These are phyloP conservation scores for Phylloporus sp. DNA, from an alignment of 768 basidiomycete species.

Conservation along the genomic window DNA sequence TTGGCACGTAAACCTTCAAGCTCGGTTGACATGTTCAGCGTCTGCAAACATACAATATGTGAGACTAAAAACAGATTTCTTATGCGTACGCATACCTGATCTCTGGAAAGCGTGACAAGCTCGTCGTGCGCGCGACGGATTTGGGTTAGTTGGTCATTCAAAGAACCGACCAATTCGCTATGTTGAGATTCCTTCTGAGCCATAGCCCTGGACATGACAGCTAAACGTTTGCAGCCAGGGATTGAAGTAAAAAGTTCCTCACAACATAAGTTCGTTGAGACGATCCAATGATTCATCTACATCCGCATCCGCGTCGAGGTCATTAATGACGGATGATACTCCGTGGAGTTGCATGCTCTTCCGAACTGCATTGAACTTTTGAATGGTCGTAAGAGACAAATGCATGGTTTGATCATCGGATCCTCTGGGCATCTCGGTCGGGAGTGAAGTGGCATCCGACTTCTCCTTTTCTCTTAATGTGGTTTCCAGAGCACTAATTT, in stretches of 20 bases:
- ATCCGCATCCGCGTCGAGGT: slow-evolving; percentile 33
- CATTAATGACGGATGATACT: slow-evolving; percentile 30
- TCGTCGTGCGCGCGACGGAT: slow-evolving; percentile 80
- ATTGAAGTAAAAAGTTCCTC: slow-evolving; percentile 28
- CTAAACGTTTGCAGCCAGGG: slow-evolving; percentile 7
- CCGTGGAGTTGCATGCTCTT: slow-evolving; percentile 53
- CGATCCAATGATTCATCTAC: slow-evolving; percentile 70
- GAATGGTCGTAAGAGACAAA: slow-evolving; percentile 66
- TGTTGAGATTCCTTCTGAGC: slow-evolving; percentile 94
- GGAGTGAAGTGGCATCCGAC: neutral
- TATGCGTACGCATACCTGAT: slow-evolving; percentile 58
- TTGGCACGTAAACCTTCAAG: slow-evolving; percentile 67
- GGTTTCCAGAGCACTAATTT: slow-evolving; percentile 72
- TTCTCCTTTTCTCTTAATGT: slow-evolving; percentile 39
- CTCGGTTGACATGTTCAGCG: slow-evolving; percentile 84
- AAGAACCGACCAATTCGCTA: slow-evolving; percentile 67
- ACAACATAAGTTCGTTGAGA: slow-evolving; percentile 92
- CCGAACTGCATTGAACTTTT: slow-evolving; percentile 71
- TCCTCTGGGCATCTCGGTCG: slow-evolving; percentile 6
- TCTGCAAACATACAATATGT: slow-evolving; percentile 35
- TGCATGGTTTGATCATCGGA: slow-evolving; percentile 30
- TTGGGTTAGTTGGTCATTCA: slow-evolving; percentile 62
- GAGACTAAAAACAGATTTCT: neutral
- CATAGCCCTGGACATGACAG: slow-evolving; percentile 66
- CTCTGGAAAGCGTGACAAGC: slow-evolving; percentile 70